phyloP scores from a whole-genome alignment of 1,284 basidiomycete genomes.

The Megacollybia platyphylla region DNA sequence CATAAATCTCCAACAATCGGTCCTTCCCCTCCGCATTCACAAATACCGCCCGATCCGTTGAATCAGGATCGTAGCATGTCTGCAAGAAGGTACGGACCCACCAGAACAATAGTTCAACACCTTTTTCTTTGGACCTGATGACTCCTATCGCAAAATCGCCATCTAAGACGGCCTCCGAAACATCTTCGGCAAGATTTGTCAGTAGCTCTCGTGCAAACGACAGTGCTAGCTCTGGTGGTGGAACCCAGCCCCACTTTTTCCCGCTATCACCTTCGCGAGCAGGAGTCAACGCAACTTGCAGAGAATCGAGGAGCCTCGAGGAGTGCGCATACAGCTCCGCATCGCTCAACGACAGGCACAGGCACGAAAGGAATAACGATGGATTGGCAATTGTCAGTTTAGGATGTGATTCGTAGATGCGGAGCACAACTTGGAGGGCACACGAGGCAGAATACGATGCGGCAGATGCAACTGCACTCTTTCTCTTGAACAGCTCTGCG shows the following conservation, averaged over 20 bases:
- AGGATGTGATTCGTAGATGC: conserved; percentile 3
- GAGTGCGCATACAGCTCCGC: conserved; percentile 6
- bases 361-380: conserved; percentile 8
- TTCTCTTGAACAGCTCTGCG: conserved; percentile 1
- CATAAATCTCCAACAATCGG: background rate
- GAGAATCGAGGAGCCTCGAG: background rate
- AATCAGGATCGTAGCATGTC: background rate
- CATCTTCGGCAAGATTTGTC: conserved; percentile 7
- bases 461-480: background rate
- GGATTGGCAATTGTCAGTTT: conserved; percentile 8
- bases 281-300: conserved; percentile 4
- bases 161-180: conserved; percentile 7
- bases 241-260: conserved; percentile 7
- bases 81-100: conserved; percentile 1
- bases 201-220: conserved; percentile 9
- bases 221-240: conserved; percentile 8
- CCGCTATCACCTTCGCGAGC: conserved; percentile 2
- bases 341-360: conserved; percentile 7
- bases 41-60: background rate
- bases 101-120: conserved; percentile 8
- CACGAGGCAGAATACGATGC: conserved; percentile 6
- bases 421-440: conserved; percentile 6
- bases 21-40: background rate
- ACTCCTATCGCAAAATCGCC: conserved; percentile 1
- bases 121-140: conserved; percentile 6